phyloP scores from a whole-genome alignment of 257 asterid species.

The Echium plantagineum region DNA sequence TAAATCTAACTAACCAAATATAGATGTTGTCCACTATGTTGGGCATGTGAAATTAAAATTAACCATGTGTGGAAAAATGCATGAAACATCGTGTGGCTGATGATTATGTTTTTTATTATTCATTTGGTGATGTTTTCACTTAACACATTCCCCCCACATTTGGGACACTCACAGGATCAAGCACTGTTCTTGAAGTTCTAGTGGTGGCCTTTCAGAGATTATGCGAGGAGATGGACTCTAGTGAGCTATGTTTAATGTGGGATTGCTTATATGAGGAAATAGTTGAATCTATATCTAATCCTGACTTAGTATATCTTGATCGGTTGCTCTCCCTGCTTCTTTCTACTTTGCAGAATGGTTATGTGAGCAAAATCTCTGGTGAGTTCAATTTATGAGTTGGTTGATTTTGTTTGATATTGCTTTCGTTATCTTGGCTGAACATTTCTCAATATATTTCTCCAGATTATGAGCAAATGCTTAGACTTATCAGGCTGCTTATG shows the following conservation, averaged over 20 bases:
- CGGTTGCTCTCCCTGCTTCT: constrained; percentile 55
- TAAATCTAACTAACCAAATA: background rate
- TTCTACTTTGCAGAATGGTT: constrained; percentile 40
- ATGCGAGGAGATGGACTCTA: constrained; percentile 42
- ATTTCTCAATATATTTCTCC: constrained; percentile 9
- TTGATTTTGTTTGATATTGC: background rate
- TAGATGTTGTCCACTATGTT: background rate
- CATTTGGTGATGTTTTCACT: constrained; percentile 1
- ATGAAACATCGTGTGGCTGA: background rate
- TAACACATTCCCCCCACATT: constrained; percentile 6
- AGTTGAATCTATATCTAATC: constrained; percentile 27
- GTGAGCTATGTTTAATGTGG: constrained; percentile 40
- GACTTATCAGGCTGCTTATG: constrained; percentile 44
- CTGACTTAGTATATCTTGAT: constrained; percentile 31
- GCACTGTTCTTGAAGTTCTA: constrained; percentile 52
- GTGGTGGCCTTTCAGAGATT: constrained; percentile 48
- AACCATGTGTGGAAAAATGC: background rate
- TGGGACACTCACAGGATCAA: constrained; percentile 32
- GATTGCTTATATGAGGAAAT: constrained; percentile 42
- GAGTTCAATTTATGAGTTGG: constrained; percentile 10
- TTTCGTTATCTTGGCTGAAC: background rate
- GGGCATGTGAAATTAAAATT: background rate
- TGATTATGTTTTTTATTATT: background rate
- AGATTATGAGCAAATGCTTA: constrained; percentile 47
- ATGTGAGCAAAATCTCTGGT: constrained; percentile 52